Percentiles rank a stretch among this genome's conserved stretches.
Evolutionary conservation across 2,329 filamentous ascomycete species (phyloP).

Genomic region (Penicillium sp.): DNA sequence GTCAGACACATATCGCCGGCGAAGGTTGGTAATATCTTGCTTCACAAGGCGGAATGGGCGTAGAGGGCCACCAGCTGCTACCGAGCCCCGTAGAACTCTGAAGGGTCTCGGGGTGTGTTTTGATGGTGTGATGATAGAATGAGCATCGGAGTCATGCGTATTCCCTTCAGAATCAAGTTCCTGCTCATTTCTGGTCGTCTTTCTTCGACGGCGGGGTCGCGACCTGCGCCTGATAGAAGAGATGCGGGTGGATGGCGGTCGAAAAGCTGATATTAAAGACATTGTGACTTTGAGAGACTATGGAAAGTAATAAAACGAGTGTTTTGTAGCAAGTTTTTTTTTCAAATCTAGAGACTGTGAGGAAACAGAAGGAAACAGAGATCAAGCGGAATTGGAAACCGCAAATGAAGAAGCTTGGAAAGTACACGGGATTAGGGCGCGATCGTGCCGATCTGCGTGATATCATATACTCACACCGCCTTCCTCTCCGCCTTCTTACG

Average conservation of each 20-base stretch:
- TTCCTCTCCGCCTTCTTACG: not conserved
- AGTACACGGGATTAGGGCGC: not conserved
- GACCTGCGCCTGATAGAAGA: conserved; percentile 27
- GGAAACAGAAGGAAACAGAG: not conserved
- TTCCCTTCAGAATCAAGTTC: conserved; percentile 15
- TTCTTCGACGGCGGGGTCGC: conserved; percentile 19
- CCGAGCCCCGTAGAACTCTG: conserved; percentile 28
- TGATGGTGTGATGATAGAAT: conserved; percentile 38
- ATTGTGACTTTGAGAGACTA: conserved; percentile 11
- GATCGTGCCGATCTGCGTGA: not conserved
- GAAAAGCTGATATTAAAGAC: conserved; percentile 36
- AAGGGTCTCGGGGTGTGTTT: conserved; percentile 37
- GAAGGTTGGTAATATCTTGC: conserved; percentile 50
- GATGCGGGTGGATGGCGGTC: conserved; percentile 30
- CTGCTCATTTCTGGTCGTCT: conserved; percentile 6
- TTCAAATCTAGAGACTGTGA: no score
- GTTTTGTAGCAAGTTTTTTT: not conserved
- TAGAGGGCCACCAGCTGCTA: conserved; percentile 44
- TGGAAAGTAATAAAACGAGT: not conserved
- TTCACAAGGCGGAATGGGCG: conserved; percentile 54
- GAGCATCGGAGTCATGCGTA: conserved; percentile 26
- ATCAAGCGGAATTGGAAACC: not conserved
- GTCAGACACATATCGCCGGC: conserved; percentile 51
- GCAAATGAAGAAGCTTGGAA: not conserved
- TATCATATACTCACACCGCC: not conserved